These are phyloP conservation scores for Penicillium dipodomyicola DNA, from an alignment of 495 filamentous ascomycete genomes.

Conservation along the genomic window DNA sequence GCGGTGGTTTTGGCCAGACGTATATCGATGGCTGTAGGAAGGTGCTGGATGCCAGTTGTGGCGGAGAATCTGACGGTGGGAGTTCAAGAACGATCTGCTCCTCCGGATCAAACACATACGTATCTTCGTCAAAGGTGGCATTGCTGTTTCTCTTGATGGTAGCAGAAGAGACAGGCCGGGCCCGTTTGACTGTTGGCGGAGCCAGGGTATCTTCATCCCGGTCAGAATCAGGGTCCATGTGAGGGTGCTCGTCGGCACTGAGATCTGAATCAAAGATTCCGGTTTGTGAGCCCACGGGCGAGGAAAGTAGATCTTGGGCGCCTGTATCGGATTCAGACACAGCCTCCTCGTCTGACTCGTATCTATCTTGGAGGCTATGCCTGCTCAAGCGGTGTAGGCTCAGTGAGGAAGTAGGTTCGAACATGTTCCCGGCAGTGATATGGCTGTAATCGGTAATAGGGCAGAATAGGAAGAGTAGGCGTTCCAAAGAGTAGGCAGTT, in stretches of 20 bases:
- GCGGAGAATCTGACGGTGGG: slow-evolving; percentile 33
- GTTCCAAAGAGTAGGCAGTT: slow-evolving; percentile 1
- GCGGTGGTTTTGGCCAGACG: slow-evolving; percentile 28
- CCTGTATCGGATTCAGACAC: slow-evolving; percentile 42
- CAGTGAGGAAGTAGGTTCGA: slow-evolving; percentile 29
- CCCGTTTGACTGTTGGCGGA: slow-evolving; percentile 24
- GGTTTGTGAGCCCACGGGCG: slow-evolving; percentile 31
- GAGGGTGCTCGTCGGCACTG: slow-evolving; percentile 34
- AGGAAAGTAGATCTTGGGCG: slow-evolving; percentile 35
- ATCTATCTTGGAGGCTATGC: slow-evolving; percentile 37
- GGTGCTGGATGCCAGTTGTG: slow-evolving; percentile 34
- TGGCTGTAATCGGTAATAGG: slow-evolving; percentile 1
- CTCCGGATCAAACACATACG: slow-evolving; percentile 39
- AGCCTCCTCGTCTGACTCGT: slow-evolving; percentile 48
- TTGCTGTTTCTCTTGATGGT: slow-evolving; percentile 44
- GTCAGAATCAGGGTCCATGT: slow-evolving; percentile 28
- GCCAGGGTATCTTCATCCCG: slow-evolving; percentile 29
- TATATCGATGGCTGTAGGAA: slow-evolving; percentile 39
- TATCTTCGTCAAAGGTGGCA: slow-evolving; percentile 34
- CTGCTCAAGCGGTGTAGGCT: slow-evolving; percentile 39
- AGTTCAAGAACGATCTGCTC: slow-evolving; percentile 43
- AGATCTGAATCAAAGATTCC: slow-evolving; percentile 32
- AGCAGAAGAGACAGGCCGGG: slow-evolving; percentile 41
- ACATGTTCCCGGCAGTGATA: slow-evolving; percentile 27
- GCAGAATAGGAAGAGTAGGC: not conserved